These are phyloP conservation scores for Mucuna pruriens DNA, from an alignment of 306 rosid species.

Conservation along the genomic window DNA sequence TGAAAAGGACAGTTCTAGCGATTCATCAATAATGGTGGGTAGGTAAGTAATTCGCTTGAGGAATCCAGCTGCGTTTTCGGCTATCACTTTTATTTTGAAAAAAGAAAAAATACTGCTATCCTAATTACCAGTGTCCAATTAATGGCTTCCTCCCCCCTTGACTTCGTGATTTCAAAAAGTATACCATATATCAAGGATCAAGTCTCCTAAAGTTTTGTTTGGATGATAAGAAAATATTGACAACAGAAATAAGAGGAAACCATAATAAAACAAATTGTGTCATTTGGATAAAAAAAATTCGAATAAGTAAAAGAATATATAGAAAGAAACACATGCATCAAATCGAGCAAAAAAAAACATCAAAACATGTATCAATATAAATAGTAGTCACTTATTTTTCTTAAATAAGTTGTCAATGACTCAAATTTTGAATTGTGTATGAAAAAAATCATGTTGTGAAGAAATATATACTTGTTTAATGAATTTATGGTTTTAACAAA, in stretches of 20 bases:
- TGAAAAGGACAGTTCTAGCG: conserved; percentile 36
- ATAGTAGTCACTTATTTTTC: too few relatives aligned
- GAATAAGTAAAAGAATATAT: neutral
- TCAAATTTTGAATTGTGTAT: too few relatives aligned
- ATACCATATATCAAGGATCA: neutral
- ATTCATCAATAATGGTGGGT: neutral
- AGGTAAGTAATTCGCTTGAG: neutral
- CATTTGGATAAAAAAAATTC: neutral
- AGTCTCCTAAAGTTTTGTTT: neutral
- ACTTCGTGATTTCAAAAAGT: neutral
- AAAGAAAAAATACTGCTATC: neutral
- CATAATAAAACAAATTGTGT: neutral
- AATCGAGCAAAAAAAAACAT: too few relatives aligned
- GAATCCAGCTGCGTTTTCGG: conserved; percentile 9
- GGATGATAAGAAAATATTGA: neutral
- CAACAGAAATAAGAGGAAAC: too few relatives aligned
- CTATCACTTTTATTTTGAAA: neutral
- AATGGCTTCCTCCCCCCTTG: neutral
- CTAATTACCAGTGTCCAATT: neutral
- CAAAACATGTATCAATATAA: too few relatives aligned
- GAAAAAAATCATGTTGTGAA: too few relatives aligned
- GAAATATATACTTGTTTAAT: too few relatives aligned
- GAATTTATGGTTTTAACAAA: too few relatives aligned
- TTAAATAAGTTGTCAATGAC: too few relatives aligned
- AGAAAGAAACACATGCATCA: neutral